phyloP scores from a whole-genome alignment of 164 flowering plant species.

The Kingdonia uniflora region DNA sequence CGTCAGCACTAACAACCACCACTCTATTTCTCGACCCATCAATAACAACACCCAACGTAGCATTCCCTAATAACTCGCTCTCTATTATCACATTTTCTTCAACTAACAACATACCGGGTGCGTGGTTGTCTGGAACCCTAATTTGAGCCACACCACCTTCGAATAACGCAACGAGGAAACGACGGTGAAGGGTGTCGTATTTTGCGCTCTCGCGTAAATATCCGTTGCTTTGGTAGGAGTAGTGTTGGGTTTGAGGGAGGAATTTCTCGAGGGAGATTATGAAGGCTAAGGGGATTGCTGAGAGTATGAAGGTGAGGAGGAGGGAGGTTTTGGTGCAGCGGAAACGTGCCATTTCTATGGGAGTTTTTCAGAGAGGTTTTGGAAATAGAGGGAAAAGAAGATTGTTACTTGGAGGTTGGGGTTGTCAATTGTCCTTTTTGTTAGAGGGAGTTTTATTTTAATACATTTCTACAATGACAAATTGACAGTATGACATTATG shows the following conservation, averaged over 20 bases:
- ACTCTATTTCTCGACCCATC: slow-evolving; percentile 63
- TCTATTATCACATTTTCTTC: slow-evolving; percentile 38
- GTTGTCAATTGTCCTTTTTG: no score
- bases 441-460: no score
- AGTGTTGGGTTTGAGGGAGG: slow-evolving; percentile 28
- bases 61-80: slow-evolving; percentile 47
- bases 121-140: slow-evolving; percentile 24
- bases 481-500: no score
- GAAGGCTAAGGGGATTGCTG: slow-evolving; percentile 61
- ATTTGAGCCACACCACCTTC: slow-evolving; percentile 66
- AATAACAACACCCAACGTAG: slow-evolving; percentile 47
- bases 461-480: no score
- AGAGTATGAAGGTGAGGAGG: slow-evolving; percentile 30
- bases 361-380: background rate
- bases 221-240: slow-evolving; percentile 58
- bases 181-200: slow-evolving; percentile 61
- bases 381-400: no score
- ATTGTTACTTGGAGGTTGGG: no score
- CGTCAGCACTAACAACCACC: slow-evolving; percentile 50
- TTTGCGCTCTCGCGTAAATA: slow-evolving; percentile 66
- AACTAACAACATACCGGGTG: slow-evolving; percentile 20
- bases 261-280: slow-evolving; percentile 40
- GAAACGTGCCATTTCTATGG: slow-evolving; percentile 8
- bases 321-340: slow-evolving; percentile 37
- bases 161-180: slow-evolving; percentile 64